Conservation (phyloP, 768 basidiomycete species). For the Harrya chromipes region DNA sequence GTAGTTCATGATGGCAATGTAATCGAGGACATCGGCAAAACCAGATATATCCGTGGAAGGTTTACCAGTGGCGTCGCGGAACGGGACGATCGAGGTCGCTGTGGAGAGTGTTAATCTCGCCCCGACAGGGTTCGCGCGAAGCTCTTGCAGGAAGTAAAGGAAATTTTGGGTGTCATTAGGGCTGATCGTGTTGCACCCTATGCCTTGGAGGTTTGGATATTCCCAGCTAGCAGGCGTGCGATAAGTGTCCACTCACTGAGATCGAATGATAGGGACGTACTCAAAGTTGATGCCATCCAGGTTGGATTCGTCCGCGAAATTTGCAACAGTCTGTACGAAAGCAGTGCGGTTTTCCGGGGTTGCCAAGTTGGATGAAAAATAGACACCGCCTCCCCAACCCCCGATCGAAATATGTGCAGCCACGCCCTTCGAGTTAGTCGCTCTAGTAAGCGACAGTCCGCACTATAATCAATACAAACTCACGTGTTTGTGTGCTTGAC, state of each 20-base stretch:
- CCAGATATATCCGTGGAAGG: conserved; percentile 68
- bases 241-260: neutral
- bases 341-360: conserved; percentile 54
- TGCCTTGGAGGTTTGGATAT: conserved; percentile 66
- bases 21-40: conserved; percentile 69
- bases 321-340: conserved; percentile 59
- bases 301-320: conserved; percentile 45
- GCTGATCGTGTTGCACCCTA: conserved; percentile 63
- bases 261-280: conserved; percentile 9
- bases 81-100: conserved; percentile 66
- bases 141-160: conserved; percentile 66
- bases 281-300: conserved; percentile 53
- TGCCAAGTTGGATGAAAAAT: conserved; percentile 60
- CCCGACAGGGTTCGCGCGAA: conserved; percentile 52
- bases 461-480: conserved; percentile 3
- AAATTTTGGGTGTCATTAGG: conserved; percentile 70
- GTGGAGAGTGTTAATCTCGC: conserved; percentile 63
- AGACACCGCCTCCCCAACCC: conserved; percentile 65
- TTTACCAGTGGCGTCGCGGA: conserved; percentile 51
- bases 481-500: conserved; percentile 37
- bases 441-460: neutral
- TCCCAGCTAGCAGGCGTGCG: conserved; percentile 66
- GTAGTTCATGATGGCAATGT: conserved; percentile 64
- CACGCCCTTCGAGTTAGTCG: conserved; percentile 41
- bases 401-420: conserved; percentile 60